A percentile compares a stretch with the other conserved stretches of the same genome.
Evolutionary conservation across 179 eudicot species (phyloP).

Genomic region (Vitellaria paradoxa): DNA sequence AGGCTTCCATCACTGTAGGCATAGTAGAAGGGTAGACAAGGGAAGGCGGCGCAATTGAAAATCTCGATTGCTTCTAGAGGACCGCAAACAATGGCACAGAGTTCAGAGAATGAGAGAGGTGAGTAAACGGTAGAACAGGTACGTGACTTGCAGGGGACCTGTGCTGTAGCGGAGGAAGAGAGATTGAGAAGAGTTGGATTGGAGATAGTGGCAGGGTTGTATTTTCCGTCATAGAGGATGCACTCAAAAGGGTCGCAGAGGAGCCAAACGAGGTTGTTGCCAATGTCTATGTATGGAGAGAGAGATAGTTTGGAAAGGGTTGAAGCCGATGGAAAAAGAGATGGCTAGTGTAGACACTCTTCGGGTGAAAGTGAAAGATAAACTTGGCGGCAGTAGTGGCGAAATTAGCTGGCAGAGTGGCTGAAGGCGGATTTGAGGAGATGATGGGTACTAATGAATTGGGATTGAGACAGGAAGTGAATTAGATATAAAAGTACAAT

Average conservation of each 20-base stretch:
- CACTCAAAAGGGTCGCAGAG: conserved; percentile 82
- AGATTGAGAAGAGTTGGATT: conserved; percentile 41
- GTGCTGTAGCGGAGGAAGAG: conserved; percentile 34
- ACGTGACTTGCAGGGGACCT: conserved; percentile 57
- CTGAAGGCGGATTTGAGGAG: conserved; percentile 71
- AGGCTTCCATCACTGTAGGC: conserved; percentile 93
- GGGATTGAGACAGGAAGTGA: conserved; percentile 56
- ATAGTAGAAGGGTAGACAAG: conserved; percentile 75
- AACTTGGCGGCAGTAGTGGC: conserved; percentile 45
- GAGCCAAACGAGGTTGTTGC: conserved; percentile 91
- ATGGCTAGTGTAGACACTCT: conserved; percentile 83
- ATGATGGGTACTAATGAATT: conserved; percentile 50
- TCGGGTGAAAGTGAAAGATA: conserved; percentile 87
- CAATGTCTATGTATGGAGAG: conserved; percentile 97
- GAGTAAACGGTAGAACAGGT: conserved; percentile 78
- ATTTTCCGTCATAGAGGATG: conserved; percentile 80
- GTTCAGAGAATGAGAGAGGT: conserved; percentile 58
- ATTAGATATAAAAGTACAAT: conserved; percentile 41
- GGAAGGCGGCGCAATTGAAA: conserved; percentile 40
- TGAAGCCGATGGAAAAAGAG: conserved; percentile 49
- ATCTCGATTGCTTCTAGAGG: conserved; percentile 66
- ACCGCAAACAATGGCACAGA: conserved; percentile 74
- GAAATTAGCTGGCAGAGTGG: conserved; percentile 48
- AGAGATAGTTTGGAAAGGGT: conserved; percentile 38
- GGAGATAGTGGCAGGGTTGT: conserved; percentile 37